Base-by-base conservation (phyloP, 305 asterid genomes). In the Fraxinus sp. region DNA sequence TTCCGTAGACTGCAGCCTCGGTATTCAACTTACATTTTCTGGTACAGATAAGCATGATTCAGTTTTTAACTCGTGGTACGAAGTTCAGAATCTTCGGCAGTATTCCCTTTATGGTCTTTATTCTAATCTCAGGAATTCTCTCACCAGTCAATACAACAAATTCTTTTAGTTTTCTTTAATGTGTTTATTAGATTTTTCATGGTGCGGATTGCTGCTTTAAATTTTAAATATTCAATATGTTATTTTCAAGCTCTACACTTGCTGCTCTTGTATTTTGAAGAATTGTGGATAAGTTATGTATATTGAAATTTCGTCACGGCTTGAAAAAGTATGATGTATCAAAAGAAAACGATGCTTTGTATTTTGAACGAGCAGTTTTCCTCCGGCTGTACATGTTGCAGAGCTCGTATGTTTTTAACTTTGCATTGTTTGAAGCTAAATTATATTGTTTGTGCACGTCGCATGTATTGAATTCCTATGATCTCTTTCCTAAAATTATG, bases 31-130 rank as follows among this genome's bases (percentile, higher is more conserved):
- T 73, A 88, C 98, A 0, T 94, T 96, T 86, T 96, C 99, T 2
- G 98, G 99, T 64, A 96, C 99, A 0, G 99, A 96, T 84, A 94
- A 91, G 89, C 98, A 96, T 52, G 91, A 87, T 18, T 79, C 93
- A 1, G 98, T 96, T 44, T 91, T 96, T 89, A 94, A 96, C 88
- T 94, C 98, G 1, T 96, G 98, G 99, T 94, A 91, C 75, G 98
- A 96, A 89, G 97, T 94, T 79, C 75, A 90, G 88, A 95, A 94
- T 79, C 98, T 95, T 73, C 95, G 97, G 5, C 98, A 94, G 87
- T 95, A 95, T 84, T 95, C 98, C n/a, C 97, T 92, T 3, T 93
- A 88, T 68, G 84, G 87, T 79, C 94, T 95, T 32, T 95, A 95
- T 16, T 89, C 95, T 20, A 88, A 88, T 90, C 97, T 95, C 85